Conservation (phyloP, 495 filamentous ascomycete genomes). For the Cenococcum geophilum region DNA sequence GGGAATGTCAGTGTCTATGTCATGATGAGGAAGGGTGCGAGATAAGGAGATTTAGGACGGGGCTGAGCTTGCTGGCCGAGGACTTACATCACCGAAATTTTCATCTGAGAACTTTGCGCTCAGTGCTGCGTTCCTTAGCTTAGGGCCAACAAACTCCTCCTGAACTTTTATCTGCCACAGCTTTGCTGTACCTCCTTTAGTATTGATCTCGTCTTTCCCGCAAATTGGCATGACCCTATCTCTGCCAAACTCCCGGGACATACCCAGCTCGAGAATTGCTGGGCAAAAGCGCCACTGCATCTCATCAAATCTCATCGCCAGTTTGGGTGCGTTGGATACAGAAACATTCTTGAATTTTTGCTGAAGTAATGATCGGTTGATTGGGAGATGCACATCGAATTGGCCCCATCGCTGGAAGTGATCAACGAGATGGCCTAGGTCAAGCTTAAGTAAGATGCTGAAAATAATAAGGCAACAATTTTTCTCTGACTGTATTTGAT, state of each 20-base stretch:
- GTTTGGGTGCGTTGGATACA: background rate
- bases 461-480: conserved; percentile 34
- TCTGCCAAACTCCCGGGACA: background rate
- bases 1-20: background rate
- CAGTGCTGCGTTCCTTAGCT: conserved; percentile 4
- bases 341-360: background rate
- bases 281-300: conserved; percentile 6
- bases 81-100: conserved; percentile 6
- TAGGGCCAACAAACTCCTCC: conserved; percentile 32
- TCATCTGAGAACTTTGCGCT: conserved; percentile 22
- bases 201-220: background rate
- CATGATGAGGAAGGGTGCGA: too few relatives aligned
- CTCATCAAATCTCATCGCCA: background rate
- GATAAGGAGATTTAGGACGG: background rate
- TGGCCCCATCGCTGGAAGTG: conserved; percentile 20
- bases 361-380: background rate
- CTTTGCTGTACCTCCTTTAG: conserved; percentile 36
- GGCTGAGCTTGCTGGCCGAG: too few relatives aligned
- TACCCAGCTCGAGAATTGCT: background rate
- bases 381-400: background rate
- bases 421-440: conserved; percentile 32
- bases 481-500: background rate
- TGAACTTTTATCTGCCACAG: conserved; percentile 33
- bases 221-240: conserved; percentile 3
- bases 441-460: conserved; percentile 35